phyloP scores from a whole-genome alignment of 345 rosid species.

The Firmiana major region DNA sequence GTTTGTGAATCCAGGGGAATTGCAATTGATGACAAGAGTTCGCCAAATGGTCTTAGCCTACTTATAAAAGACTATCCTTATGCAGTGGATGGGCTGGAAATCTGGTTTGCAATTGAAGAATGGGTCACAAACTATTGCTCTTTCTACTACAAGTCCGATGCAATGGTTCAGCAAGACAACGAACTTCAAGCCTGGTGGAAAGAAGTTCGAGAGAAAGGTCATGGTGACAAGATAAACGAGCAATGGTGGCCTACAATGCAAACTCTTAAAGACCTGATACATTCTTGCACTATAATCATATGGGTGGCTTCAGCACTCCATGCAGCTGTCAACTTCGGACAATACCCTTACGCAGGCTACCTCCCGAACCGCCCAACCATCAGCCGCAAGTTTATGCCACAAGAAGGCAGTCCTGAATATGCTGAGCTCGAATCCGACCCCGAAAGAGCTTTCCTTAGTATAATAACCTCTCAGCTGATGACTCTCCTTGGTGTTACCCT shows the following conservation, averaged over 20 bases:
- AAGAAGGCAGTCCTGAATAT: conserved; percentile 46
- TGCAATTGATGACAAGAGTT: conserved; percentile 57
- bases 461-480: conserved; percentile 45
- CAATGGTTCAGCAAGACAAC: conserved; percentile 35
- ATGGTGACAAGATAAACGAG: conserved; percentile 64
- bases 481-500: conserved; percentile 43
- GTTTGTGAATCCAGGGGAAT: conserved; percentile 42
- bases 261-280: conserved; percentile 38
- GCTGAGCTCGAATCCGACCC: conserved; percentile 44
- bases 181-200: conserved; percentile 83
- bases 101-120: conserved; percentile 62
- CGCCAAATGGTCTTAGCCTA: conserved; percentile 54
- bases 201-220: conserved; percentile 63
- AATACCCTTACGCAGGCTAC: conserved; percentile 66
- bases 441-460: conserved; percentile 47
- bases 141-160: conserved; percentile 49
- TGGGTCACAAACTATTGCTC: conserved; percentile 62
- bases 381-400: conserved; percentile 57
- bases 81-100: conserved; percentile 71
- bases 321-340: conserved; percentile 69
- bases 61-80: conserved; percentile 66
- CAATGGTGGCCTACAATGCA: conserved; percentile 78
- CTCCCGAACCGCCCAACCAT: conserved; percentile 58
- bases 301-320: conserved; percentile 81
- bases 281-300: conserved; percentile 59